Percentiles rank a stretch among this genome's conserved stretches.
phyloP scores from a whole-genome alignment of 805 yeast species.

The Myxozyma monticola region DNA sequence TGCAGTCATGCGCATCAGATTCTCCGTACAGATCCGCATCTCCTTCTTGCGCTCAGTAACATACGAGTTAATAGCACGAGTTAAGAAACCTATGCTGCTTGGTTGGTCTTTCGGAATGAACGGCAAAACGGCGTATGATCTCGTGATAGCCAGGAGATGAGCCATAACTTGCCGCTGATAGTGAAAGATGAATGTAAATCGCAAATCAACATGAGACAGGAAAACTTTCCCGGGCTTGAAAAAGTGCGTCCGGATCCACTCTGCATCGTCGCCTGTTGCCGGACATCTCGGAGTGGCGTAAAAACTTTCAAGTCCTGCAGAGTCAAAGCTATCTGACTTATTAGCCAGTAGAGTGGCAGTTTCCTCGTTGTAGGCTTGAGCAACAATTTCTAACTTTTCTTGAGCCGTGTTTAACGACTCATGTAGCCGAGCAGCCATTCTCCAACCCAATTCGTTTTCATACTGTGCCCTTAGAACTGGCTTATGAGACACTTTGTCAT shows the following conservation, averaged over 20 bases:
- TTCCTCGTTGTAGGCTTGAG: neutral
- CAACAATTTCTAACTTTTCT: neutral
- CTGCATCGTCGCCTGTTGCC: neutral
- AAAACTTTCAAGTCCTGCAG: neutral
- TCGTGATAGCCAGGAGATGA: constrained; percentile 3
- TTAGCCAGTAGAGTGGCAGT: neutral
- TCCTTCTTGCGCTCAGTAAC: neutral
- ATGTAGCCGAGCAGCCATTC: neutral
- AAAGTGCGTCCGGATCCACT: constrained; percentile 11
- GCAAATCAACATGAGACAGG: constrained; percentile 11
- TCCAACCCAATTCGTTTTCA: neutral
- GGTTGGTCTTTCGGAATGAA: neutral
- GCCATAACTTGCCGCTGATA: constrained; percentile 2
- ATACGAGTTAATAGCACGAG: too few relatives aligned
- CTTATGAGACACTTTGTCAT: too few relatives aligned
- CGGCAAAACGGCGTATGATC: neutral
- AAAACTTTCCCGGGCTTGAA: constrained; percentile 10
- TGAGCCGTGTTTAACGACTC: neutral
- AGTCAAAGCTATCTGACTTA: neutral
- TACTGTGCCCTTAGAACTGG: too few relatives aligned
- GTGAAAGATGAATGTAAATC: constrained; percentile 4
- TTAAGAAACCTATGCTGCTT: neutral
- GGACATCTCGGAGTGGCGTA: neutral
- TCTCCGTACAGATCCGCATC: neutral
- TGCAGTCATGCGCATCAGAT: neutral